phyloP scores from a whole-genome alignment of 1,284 basidiomycete genomes.

The Malassezia restricta region DNA sequence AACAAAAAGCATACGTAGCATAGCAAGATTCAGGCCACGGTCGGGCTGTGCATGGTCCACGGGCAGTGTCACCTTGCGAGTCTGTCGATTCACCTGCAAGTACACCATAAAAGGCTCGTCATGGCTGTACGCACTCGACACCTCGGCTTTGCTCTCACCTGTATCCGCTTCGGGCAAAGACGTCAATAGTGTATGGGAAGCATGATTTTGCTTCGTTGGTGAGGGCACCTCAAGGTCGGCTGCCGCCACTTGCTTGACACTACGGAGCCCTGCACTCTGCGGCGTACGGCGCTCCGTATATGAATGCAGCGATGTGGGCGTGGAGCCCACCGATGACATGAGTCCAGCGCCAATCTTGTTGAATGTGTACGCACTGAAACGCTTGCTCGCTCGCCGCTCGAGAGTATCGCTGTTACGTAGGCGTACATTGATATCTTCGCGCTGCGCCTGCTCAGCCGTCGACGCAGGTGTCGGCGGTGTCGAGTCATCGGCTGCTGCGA shows the following conservation, averaged over 20 bases:
- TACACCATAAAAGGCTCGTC: constrained; percentile 49
- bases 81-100: constrained; percentile 78
- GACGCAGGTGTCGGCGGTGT: not conserved
- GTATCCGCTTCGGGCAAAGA: not conserved
- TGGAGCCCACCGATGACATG: not conserved
- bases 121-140: not conserved
- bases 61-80: constrained; percentile 72
- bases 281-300: not conserved
- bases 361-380: constrained; percentile 90
- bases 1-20: constrained; percentile 74
- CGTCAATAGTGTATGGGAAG: not conserved
- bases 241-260: not conserved
- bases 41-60: constrained; percentile 20
- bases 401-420: constrained; percentile 74
- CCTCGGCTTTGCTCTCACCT: not conserved
- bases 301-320: not conserved
- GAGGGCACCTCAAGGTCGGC: not conserved
- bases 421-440: constrained; percentile 60
- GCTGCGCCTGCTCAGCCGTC: not conserved
- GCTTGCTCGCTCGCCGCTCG: constrained; percentile 83
- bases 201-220: not conserved
- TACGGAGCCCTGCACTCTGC: not conserved
- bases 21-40: constrained; percentile 55
- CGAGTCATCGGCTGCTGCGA: no score
- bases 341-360: constrained; percentile 65